Evolutionary conservation across 495 filamentous ascomycete species (phyloP).

Genomic region (Aspergillus sclerotiicarbonarius): DNA sequence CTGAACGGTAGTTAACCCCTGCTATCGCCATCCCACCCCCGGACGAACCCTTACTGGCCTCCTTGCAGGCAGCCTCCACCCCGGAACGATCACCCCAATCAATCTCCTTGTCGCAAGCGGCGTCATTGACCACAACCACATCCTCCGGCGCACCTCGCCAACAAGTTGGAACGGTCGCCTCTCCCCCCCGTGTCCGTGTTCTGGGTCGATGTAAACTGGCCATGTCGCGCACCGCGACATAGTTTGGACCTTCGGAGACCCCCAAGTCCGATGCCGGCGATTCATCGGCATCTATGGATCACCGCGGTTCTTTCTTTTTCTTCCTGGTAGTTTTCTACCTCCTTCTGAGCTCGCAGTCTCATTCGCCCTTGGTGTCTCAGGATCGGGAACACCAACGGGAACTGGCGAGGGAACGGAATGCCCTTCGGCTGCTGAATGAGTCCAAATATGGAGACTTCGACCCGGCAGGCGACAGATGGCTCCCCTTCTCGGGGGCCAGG

Average conservation of each 20-base stretch:
- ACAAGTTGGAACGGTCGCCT: no score
- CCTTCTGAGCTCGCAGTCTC: slow-evolving; percentile 45
- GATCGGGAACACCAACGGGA: slow-evolving; percentile 44
- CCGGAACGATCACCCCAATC: no score
- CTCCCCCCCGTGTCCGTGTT: background rate
- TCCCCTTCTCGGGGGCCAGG: slow-evolving; percentile 76
- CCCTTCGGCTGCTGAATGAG: slow-evolving; percentile 64
- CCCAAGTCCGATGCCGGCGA: slow-evolving; percentile 31
- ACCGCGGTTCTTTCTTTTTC: slow-evolving; percentile 49
- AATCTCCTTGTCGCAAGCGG: no score
- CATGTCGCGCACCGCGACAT: slow-evolving; percentile 18
- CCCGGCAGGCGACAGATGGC: slow-evolving; percentile 54
- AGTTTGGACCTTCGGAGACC: slow-evolving; percentile 24
- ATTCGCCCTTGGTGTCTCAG: slow-evolving; percentile 46
- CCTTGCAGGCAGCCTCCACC: no score
- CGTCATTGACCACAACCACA: no score
- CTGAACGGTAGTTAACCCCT: no score
- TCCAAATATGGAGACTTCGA: slow-evolving; percentile 75
- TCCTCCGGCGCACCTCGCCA: no score
- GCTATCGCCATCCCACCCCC: no score
- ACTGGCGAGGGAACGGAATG: slow-evolving; percentile 52
- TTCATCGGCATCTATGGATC: slow-evolving; percentile 44
- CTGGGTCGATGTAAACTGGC: slow-evolving; percentile 11
- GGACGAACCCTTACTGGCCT: no score
- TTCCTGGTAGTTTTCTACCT: slow-evolving; percentile 50